Base-by-base conservation (phyloP, 2,329 filamentous ascomycete species). In the Beauveria sp. region DNA sequence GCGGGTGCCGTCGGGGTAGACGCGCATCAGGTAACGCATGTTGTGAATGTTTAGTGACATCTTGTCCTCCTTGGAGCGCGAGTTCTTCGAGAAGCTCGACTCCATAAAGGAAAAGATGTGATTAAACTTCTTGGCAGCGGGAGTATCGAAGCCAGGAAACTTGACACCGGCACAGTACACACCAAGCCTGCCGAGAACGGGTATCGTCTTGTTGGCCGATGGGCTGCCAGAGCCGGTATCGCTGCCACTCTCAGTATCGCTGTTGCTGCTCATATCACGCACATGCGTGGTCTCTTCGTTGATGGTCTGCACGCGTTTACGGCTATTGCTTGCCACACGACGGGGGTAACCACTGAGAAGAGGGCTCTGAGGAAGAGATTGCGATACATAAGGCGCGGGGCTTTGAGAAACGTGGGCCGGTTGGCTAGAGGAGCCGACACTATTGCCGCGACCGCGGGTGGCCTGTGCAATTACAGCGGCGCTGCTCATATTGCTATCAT, bases 91-190 rank as follows among this genome's bases (percentile, higher is more conserved):
- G 68, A 97, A 97, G 6, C 88, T 91, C 61, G 87, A 86, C 76
- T 99, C 94, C 71, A 91, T 91, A 75, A 97, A 92, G 0, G 94
- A 97, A 73, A 94, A 92, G 67, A 97, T 90, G 76, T 99, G 94
- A 73, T 97, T 97, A 78, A 86, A 94, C 47, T 85, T 85, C 76
- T 91, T 91, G 67, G 91, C 92, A 63, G 93, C 90, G 0, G 86
- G 78, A 14, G 84, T 83, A 61, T 87, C 85, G 70, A 96, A 96
- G 47, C 90, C 89, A 40, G 84, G 83, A 72, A 94, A 96, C 71
- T 96, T 96, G 73, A 96, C 77, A 0, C 85, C 85, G 8, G 81
- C 81, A 68, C 84, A 86, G 69, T 88, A 88, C 2, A 97, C 90
- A 30, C 92, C 94, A 10, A 99, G 83, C 43, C 90, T 88, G 18